phyloP scores from a whole-genome alignment of 2,329 filamentous ascomycete genomes.

The Basipetospora chlamydospora region DNA sequence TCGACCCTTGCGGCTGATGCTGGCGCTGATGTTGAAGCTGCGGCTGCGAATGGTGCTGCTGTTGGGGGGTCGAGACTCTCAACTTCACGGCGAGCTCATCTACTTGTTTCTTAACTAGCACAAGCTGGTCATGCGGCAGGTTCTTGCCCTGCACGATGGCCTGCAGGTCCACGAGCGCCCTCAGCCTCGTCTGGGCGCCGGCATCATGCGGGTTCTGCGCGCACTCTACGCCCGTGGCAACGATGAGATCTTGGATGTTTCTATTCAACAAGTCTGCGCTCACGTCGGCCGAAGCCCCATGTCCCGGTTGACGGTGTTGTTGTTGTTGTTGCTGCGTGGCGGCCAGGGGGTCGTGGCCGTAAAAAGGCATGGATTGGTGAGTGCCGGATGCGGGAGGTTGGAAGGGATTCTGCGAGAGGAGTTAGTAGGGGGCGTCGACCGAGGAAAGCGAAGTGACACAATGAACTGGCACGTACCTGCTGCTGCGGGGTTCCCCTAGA shows the following conservation, averaged over 20 bases:
- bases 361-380: not conserved
- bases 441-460: too few relatives aligned
- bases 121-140: conserved; percentile 67
- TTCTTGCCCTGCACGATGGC: conserved; percentile 57
- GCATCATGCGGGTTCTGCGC: conserved; percentile 62
- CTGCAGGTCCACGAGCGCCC: conserved; percentile 76
- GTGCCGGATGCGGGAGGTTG: not conserved
- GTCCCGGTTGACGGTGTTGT: conserved; percentile 1
- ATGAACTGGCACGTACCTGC: conserved; percentile 6
- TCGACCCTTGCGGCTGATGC: conserved; percentile 12
- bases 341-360: not conserved
- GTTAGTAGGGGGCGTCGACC: not conserved
- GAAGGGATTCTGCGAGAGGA: not conserved
- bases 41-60: conserved; percentile 5
- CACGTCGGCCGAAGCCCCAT: conserved; percentile 24
- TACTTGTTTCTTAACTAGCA: conserved; percentile 74
- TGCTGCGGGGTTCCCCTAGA: conserved; percentile 1
- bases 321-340: not conserved
- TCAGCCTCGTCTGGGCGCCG: conserved; percentile 63
- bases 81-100: conserved; percentile 57
- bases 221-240: conserved; percentile 57
- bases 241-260: conserved; percentile 70
- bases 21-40: conserved; percentile 23
- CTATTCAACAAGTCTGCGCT: conserved; percentile 63
- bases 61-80: conserved; percentile 30